Evolutionary conservation across 2,329 filamentous ascomycete genomes (phyloP), one percentile per base, ranked within the genome.

Genomic region (Purpureocillium lavendulum): DNA sequence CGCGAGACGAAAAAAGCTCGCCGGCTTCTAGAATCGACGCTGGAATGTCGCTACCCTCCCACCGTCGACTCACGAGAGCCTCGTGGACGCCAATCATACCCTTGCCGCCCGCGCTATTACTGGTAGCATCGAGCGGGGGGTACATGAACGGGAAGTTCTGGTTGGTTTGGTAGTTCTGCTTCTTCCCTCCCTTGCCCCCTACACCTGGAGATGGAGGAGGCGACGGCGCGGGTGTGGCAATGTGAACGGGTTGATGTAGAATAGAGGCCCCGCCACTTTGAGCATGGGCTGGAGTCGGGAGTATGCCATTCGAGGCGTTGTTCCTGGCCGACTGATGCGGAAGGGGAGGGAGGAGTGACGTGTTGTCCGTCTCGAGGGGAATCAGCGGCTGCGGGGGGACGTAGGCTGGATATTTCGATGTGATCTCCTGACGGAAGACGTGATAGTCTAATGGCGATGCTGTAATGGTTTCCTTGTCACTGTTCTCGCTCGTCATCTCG

Each of bases 71-170:
- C 3, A 94, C 87, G 16, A 94, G 68, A 14, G 77, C 62, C 49
- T 90, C 84, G 57, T 95, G 87, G 33, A 89, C 63, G 32, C 85
- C 84, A 6, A 88, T 85, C 15, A 75, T 77, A 11, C 89, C 89
- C 57, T 94, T 96, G 1, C 90, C 90, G 37, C 92, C 90, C 30
- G 90, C 81, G 50, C 83, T 85, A 56, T 94, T 95, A 62, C 88
- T 95, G 17, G 80, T 82, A 45, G 82, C 82, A 60, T 96, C 90
- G 14, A 96, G 68, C 1, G 92, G 92, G 2, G 92, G 92, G 51
- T 98, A 98, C 66, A 98, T 80, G 56, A 98, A 97, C 0, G 92
- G 92, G 48, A 98, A 97, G 56, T 96, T 92, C 53, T 98, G 92
- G 55, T 98, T 98, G 0, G 92, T 98, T 60, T 98, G 92, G 54